phyloP scores from a whole-genome alignment of 2,329 filamentous ascomycete genomes.

The Pyrenochaeta sp. region DNA sequence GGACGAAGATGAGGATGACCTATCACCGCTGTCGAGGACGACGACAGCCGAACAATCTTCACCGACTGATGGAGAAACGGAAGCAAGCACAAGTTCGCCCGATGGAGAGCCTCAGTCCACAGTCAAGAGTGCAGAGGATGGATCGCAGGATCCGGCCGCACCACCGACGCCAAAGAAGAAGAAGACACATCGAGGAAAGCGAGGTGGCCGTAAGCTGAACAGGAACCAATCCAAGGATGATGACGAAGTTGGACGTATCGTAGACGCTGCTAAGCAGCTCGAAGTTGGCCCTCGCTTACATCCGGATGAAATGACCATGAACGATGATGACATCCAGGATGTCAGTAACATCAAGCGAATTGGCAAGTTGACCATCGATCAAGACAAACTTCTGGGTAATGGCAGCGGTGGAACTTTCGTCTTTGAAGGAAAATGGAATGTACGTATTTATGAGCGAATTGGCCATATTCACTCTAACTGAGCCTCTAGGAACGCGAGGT shows the following conservation, averaged over 20 bases:
- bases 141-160: slow-evolving; percentile 29
- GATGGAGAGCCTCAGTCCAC: slow-evolving; percentile 16
- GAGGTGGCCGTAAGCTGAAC: slow-evolving; percentile 56
- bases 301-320: slow-evolving; percentile 49
- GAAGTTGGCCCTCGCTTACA: slow-evolving; percentile 43
- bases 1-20: slow-evolving; percentile 40
- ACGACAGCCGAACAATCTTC: slow-evolving; percentile 42
- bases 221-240: slow-evolving; percentile 49
- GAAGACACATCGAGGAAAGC: slow-evolving; percentile 58
- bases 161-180: slow-evolving; percentile 53
- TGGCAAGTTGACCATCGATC: slow-evolving; percentile 67
- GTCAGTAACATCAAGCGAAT: slow-evolving; percentile 62
- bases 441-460: slow-evolving; percentile 24
- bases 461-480: slow-evolving; percentile 11
- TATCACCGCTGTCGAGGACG: slow-evolving; percentile 42
- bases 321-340: slow-evolving; percentile 55
- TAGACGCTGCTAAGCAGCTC: slow-evolving; percentile 51
- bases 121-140: slow-evolving; percentile 20
- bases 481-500: slow-evolving; percentile 73
- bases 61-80: slow-evolving; percentile 21
- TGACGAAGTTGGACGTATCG: slow-evolving; percentile 47
- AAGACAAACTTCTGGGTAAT: slow-evolving; percentile 68
- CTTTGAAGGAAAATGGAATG: slow-evolving; percentile 89
- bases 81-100: slow-evolving; percentile 1
- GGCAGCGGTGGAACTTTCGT: slow-evolving; percentile 98